A percentile compares a stretch with the other conserved stretches of the same genome.
Conservation (phyloP, 2,329 filamentous ascomycete species). For the Beauveria varroae region DNA sequence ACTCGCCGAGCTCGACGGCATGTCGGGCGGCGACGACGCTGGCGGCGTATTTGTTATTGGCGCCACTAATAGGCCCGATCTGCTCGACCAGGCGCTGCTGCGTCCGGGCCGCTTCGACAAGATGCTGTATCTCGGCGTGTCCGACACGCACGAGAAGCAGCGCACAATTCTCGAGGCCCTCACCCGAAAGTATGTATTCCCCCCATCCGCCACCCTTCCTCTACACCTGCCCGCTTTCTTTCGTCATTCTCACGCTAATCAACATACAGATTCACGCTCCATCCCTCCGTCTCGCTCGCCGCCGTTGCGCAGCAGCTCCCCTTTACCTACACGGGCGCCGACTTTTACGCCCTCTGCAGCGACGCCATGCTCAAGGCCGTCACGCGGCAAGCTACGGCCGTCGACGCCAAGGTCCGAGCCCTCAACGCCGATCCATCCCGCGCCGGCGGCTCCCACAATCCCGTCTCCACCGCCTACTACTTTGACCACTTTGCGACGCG, state of each 20-base stretch:
- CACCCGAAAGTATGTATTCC: constrained; percentile 70
- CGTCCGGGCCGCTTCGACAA: constrained; percentile 93
- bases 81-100: constrained; percentile 83
- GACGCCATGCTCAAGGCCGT: constrained; percentile 99
- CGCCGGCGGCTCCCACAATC: constrained; percentile 26
- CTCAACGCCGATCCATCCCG: constrained; percentile 46
- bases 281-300: constrained; percentile 68
- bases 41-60: constrained; percentile 95
- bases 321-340: constrained; percentile 94
- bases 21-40: constrained; percentile 84
- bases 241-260: no score
- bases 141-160: constrained; percentile 95
- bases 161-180: constrained; percentile 88
- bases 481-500: constrained; percentile 86
- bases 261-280: constrained; percentile 65
- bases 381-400: constrained; percentile 74
- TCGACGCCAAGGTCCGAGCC: constrained; percentile 73
- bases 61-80: constrained; percentile 88
- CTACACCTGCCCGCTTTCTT: constrained; percentile 9
- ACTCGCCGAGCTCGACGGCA: constrained; percentile 90
- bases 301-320: constrained; percentile 71
- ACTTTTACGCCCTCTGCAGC: constrained; percentile 94
- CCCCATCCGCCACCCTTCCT: background rate
- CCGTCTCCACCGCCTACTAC: constrained; percentile 82
- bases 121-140: constrained; percentile 95